Evolutionary conservation across 345 rosid genomes (phyloP).

Genomic region (Lepidium africanum): DNA sequence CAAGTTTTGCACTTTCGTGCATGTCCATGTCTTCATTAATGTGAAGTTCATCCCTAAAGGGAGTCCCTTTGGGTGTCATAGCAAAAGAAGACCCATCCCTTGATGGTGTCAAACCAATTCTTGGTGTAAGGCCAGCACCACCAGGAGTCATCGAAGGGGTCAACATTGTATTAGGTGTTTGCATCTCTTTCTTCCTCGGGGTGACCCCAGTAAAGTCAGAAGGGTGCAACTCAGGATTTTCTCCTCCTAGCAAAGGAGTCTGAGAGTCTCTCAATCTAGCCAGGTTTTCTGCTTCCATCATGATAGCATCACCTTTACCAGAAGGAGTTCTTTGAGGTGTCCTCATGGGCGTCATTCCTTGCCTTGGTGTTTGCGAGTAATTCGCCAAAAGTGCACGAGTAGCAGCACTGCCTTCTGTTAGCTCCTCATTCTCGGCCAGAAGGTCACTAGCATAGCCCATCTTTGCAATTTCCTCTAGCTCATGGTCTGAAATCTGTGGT

Average conservation of each 20-base stretch:
- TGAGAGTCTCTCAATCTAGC: conserved; percentile 97
- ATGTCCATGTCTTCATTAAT: conserved; percentile 91
- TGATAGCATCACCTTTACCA: conserved; percentile 92
- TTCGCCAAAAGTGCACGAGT: conserved; percentile 92
- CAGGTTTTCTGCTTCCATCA: conserved; percentile 99
- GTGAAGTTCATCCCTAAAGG: conserved; percentile 92
- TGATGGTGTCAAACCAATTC: conserved; percentile 88
- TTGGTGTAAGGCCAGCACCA: conserved; percentile 67
- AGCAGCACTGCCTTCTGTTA: conserved; percentile 85
- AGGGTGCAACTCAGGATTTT: conserved; percentile 97
- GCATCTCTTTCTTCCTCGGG: conserved; percentile 77
- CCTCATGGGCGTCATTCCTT: conserved; percentile 81
- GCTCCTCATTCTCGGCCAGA: conserved; percentile 75
- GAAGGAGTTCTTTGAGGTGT: conserved; percentile 97
- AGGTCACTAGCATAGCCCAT: conserved; percentile 97
- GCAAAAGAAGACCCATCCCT: conserved; percentile 78
- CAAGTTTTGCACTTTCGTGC: conserved; percentile 66
- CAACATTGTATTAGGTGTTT: conserved; percentile 87
- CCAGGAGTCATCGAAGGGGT: conserved; percentile 97
- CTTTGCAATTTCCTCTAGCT: conserved; percentile 94
- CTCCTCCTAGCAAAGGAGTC: conserved; percentile 95
- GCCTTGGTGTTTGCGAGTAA: conserved; percentile 80
- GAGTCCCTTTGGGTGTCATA: conserved; percentile 90
- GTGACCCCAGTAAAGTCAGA: conserved; percentile 99
- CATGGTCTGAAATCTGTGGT: conserved; percentile 94